Evolutionary conservation across 345 rosid genomes (phyloP).

Genomic region (Eucalyptus fibrosa): DNA sequence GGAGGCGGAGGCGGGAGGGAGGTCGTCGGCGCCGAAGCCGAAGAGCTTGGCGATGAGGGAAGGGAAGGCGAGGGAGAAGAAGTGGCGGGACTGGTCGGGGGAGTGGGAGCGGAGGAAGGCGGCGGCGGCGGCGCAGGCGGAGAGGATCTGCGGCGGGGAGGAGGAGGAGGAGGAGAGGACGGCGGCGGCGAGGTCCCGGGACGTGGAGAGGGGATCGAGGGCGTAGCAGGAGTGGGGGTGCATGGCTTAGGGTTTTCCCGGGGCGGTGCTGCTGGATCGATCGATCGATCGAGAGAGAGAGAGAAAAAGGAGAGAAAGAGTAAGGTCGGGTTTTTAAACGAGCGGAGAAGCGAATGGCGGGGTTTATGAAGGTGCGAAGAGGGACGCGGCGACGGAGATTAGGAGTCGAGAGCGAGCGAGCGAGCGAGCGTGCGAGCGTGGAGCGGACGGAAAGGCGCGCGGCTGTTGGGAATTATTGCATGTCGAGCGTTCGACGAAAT

Average conservation of each 20-base stretch:
- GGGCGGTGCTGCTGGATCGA: not conserved
- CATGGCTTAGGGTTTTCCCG: constrained; percentile 19
- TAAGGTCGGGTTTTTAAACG: constrained; percentile 16
- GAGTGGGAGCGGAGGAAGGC: constrained; percentile 52
- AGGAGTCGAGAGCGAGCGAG: not conserved
- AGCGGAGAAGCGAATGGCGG: constrained; percentile 35
- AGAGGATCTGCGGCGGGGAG: constrained; percentile 42
- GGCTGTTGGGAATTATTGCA: not conserved
- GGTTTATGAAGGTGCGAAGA: constrained; percentile 18
- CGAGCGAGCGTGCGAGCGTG: not conserved
- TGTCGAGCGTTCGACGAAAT: not conserved
- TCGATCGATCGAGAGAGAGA: not conserved
- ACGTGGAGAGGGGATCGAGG: constrained; percentile 52
- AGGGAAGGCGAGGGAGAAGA: constrained; percentile 86
- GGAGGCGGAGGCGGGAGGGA: not conserved
- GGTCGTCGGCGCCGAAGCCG: constrained; percentile 49
- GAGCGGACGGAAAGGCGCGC: not conserved
- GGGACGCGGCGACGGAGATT: constrained; percentile 10
- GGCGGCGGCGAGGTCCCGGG: constrained; percentile 62
- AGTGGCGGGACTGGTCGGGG: constrained; percentile 83
- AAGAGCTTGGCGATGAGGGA: constrained; percentile 66
- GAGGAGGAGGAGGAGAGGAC: constrained; percentile 44
- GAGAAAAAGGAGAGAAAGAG: not conserved
- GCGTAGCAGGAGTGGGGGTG: constrained; percentile 67
- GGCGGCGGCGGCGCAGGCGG: constrained; percentile 50